A percentile compares a stretch with the other conserved stretches of the same genome.
Evolutionary conservation across 306 rosid species (phyloP).

Genomic region (Arachis stenosperma): DNA sequence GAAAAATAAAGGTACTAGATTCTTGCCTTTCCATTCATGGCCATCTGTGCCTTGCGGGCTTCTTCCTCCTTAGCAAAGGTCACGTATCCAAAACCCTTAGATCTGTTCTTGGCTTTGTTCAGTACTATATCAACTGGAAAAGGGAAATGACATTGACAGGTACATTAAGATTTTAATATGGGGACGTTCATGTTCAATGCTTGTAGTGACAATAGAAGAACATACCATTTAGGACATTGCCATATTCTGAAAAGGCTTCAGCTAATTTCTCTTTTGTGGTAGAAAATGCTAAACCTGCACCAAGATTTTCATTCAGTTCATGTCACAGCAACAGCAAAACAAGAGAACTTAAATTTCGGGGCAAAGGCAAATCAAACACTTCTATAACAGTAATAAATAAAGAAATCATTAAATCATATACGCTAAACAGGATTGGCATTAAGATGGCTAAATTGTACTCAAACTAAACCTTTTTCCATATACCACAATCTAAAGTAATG

Average conservation of each 20-base stretch:
- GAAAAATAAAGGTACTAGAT: neutral
- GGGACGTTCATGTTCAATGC: constrained; percentile 1
- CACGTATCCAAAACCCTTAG: constrained; percentile 46
- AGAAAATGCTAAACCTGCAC: constrained; percentile 43
- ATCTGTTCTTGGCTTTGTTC: constrained; percentile 39
- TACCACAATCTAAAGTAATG: constrained; percentile 10
- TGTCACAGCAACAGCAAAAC: neutral
- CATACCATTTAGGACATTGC: constrained; percentile 38
- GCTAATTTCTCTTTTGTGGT: constrained; percentile 42
- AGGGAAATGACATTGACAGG: neutral
- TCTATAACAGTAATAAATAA: neutral
- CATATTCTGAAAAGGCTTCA: constrained; percentile 38
- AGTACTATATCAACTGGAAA: constrained; percentile 38
- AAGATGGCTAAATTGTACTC: neutral
- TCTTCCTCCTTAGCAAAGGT: constrained; percentile 46
- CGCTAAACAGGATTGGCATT: constrained; percentile 9
- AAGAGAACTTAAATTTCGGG: neutral
- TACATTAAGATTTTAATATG: neutral
- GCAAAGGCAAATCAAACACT: neutral
- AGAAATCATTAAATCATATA: neutral
- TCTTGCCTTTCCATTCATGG: constrained; percentile 41
- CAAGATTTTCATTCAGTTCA: constrained; percentile 1
- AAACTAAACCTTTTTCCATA: neutral
- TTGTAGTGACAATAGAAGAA: neutral
- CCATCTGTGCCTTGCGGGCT: constrained; percentile 36